phyloP scores from a whole-genome alignment of 345 rosid genomes.

The Nephelium lappaceum region DNA sequence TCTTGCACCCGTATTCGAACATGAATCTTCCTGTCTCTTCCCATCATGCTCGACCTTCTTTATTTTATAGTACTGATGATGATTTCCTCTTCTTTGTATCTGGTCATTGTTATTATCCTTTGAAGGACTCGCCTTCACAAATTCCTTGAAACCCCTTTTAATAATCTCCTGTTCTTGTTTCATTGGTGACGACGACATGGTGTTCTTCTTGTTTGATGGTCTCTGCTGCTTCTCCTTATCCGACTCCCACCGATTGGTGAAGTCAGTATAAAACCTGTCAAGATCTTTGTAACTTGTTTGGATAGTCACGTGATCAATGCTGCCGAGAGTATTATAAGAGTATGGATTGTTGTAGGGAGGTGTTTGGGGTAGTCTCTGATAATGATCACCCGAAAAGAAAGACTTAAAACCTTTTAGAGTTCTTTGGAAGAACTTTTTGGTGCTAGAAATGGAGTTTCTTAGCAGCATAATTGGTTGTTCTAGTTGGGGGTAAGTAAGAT shows the following conservation, averaged over 20 bases:
- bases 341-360: conserved; percentile 26
- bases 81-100: conserved; percentile 26
- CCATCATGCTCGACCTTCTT: not conserved
- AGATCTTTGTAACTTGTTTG: conserved; percentile 30
- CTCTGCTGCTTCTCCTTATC: conserved; percentile 16
- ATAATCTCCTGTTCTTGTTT: conserved; percentile 21
- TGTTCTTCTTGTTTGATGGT: conserved; percentile 20
- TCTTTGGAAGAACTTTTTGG: conserved; percentile 63
- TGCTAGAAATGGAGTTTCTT: conserved; percentile 55
- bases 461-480: conserved; percentile 46
- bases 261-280: conserved; percentile 41
- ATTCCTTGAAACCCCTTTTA: conserved; percentile 29
- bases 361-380: conserved; percentile 64
- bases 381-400: conserved; percentile 44
- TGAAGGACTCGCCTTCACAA: conserved; percentile 11
- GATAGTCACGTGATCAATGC: conserved; percentile 10
- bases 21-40: conserved; percentile 21
- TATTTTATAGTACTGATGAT: not conserved
- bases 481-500: not conserved
- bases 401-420: conserved; percentile 56
- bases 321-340: not conserved
- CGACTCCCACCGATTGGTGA: conserved; percentile 36
- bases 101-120: conserved; percentile 22
- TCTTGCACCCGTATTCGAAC: conserved; percentile 15
- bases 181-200: conserved; percentile 15